Conservation (phyloP, 441 rosid genomes). For the Theobroma grandiflorum region DNA sequence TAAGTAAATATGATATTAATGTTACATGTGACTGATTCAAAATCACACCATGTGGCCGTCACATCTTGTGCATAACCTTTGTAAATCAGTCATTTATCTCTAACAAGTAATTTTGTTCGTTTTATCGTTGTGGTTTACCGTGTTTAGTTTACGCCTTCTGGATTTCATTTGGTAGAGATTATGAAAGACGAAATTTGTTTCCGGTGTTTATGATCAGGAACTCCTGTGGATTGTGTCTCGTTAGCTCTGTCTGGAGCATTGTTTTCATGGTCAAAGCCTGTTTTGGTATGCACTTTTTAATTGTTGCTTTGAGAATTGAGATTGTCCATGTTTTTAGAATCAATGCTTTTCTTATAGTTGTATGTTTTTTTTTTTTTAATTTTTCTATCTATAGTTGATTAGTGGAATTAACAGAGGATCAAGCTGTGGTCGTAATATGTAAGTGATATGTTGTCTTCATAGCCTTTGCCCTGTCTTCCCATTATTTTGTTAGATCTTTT, state of each 20-base stretch:
- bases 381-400: slow-evolving; percentile 35
- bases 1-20: not conserved
- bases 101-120: not conserved
- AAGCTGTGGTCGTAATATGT: slow-evolving; percentile 46
- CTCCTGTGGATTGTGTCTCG: slow-evolving; percentile 55
- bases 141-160: not conserved
- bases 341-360: not conserved
- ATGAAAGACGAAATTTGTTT: not conserved
- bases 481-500: not conserved
- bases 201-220: slow-evolving; percentile 37
- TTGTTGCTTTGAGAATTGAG: not conserved
- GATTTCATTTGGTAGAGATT: not conserved
- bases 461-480: not conserved
- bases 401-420: slow-evolving; percentile 50
- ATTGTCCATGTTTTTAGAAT: not conserved
- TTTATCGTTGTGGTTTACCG: not conserved
- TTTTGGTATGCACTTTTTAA: slow-evolving; percentile 34
- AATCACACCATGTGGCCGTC: not conserved
- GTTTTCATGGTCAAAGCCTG: slow-evolving; percentile 49
- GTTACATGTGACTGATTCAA: not conserved
- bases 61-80: not conserved
- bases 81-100: not conserved
- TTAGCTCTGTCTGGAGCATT: slow-evolving; percentile 49
- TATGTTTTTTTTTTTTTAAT: not conserved
- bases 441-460: slow-evolving; percentile 22